phyloP scores from a whole-genome alignment of 2,329 filamentous ascomycete species.

The Fusarium heterosporum region DNA sequence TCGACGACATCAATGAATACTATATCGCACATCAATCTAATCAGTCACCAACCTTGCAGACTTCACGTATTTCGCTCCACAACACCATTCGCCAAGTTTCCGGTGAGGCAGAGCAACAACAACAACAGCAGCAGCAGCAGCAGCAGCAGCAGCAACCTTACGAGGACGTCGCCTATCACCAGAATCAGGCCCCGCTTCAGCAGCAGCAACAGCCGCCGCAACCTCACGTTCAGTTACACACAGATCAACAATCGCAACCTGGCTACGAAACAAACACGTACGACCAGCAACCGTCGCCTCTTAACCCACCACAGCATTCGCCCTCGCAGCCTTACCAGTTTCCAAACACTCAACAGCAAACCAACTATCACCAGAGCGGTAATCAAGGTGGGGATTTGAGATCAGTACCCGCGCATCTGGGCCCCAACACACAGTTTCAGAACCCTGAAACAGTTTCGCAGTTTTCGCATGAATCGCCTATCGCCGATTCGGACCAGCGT shows the following conservation, averaged over 20 bases:
- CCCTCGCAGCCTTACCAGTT: conserved; percentile 40
- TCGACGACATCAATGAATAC: conserved; percentile 56
- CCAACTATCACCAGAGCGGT: conserved; percentile 42
- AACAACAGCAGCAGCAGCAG: too few relatives aligned
- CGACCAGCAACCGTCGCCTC: conserved; percentile 51
- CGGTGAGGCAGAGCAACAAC: conserved; percentile 56
- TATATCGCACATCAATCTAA: conserved; percentile 55
- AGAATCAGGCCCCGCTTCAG: conserved; percentile 53
- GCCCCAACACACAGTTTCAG: conserved; percentile 48
- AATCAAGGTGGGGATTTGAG: conserved; percentile 53
- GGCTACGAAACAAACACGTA: conserved; percentile 52
- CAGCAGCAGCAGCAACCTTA: conserved; percentile 56
- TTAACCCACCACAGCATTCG: conserved; percentile 36
- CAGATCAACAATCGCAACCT: conserved; percentile 52
- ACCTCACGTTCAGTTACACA: conserved; percentile 35
- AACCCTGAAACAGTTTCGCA: conserved; percentile 72
- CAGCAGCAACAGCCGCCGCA: conserved; percentile 35
- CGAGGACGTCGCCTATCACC: conserved; percentile 57
- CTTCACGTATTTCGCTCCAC: conserved; percentile 51
- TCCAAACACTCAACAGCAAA: conserved; percentile 52
- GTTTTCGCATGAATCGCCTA: conserved; percentile 70
- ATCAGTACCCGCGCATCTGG: conserved; percentile 52
- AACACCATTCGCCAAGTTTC: conserved; percentile 63
- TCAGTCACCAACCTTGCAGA: conserved; percentile 56
- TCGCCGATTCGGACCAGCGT: conserved; percentile 61